Base-by-base conservation (phyloP, 164 flowering plant species). In the Buxus sempervirens region DNA sequence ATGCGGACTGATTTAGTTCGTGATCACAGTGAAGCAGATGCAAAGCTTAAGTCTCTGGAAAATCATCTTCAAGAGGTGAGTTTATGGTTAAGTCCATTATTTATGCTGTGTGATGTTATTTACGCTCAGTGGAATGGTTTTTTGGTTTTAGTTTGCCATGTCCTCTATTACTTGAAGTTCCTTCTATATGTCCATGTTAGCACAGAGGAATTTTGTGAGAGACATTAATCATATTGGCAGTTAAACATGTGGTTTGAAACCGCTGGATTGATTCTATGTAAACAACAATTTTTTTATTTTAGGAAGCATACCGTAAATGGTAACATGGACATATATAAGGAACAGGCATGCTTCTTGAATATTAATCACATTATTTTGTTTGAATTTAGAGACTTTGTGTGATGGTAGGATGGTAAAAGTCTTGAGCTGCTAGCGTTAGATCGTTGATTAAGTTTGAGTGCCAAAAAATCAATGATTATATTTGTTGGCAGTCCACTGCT, bases 11-110 rank as follows among this genome's bases (percentile, higher is more conserved):
- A 95, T 62, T 80, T 90, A 64, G 69, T 58, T 76, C 90, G 85
- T 58, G 94, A 92, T 69, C 84, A 89, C 69, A 82, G 76, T 69
- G 98, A 95, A 62, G 80, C 87, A 28, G 91, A 87, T 73, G 60
- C 82, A 27, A 95, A 89, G 88, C 91, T 92, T 66, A 89, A 82
- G 58, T 85, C 85, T 71, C 82, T 95, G 63, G 97, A 90, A 77
- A 95, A 95, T 79, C 99, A 95, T 81, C 75, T 95, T 54, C 90
- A 87, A 71, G 99, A 95, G 80, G 98, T 90, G 62, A 82, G 89
- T 77, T 24, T 49, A 21, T 23, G 19, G 21, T 24, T 59, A 38
- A 16, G 3, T 57, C 21, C 10, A 58, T 32, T 2, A 15, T 45
- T 10, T 45, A 45, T 45, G 18, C 51, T 4, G 5, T 6, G 12